These are phyloP conservation scores for Canavalia ensiformis DNA, from an alignment of 306 rosid genomes.

Conservation along the genomic window DNA sequence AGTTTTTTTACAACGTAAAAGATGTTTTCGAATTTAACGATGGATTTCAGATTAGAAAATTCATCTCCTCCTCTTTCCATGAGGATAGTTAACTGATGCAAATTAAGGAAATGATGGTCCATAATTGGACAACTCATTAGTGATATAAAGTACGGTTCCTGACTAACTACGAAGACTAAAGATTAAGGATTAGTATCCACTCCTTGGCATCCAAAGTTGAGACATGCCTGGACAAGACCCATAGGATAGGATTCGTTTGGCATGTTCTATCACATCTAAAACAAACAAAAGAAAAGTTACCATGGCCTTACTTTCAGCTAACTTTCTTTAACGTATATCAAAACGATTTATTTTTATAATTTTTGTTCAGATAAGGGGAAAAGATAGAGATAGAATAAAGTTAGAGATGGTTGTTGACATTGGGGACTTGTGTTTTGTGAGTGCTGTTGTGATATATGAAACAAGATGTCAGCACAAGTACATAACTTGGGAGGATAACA, in stretches of 20 bases:
- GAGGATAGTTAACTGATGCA: constrained; percentile 46
- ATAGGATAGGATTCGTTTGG: constrained; percentile 57
- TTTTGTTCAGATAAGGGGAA: constrained; percentile 16
- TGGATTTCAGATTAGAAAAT: constrained; percentile 45
- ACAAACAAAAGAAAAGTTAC: constrained; percentile 40
- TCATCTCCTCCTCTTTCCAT: constrained; percentile 41
- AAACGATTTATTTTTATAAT: constrained; percentile 2
- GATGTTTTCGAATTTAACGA: constrained; percentile 44
- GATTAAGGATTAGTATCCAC: constrained; percentile 14
- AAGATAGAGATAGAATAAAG: background rate
- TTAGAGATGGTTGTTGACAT: constrained; percentile 32
- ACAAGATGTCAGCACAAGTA: constrained; percentile 46
- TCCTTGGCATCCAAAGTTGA: constrained; percentile 51
- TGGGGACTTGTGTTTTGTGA: constrained; percentile 40
- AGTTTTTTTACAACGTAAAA: background rate
- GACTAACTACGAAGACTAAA: constrained; percentile 4
- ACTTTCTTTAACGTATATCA: background rate
- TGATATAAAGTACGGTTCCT: constrained; percentile 43
- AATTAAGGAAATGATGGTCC: constrained; percentile 57
- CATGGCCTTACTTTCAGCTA: constrained; percentile 34
- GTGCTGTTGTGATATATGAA: constrained; percentile 44
- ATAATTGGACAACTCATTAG: constrained; percentile 63
- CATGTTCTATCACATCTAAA: constrained; percentile 50
- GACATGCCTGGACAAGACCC: constrained; percentile 50
- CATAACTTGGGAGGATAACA: constrained; percentile 41